Evolutionary conservation across 2,329 filamentous ascomycete species (phyloP).

Genomic region (Sporothrix phasma): DNA sequence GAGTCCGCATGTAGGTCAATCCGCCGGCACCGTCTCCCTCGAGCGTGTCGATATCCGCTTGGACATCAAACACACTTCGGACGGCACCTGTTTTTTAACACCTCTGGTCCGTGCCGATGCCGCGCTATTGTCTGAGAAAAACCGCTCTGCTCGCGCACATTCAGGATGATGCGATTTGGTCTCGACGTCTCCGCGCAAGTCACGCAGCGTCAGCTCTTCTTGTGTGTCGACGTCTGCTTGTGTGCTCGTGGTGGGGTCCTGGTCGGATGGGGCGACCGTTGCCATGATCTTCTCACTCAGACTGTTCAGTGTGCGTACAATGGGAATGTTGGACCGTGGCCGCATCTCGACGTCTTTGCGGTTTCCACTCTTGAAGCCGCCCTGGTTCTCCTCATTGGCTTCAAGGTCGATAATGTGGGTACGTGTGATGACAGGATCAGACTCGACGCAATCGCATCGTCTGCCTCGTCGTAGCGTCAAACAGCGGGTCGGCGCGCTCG

Average conservation of each 20-base stretch:
- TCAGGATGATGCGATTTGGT: slow-evolving; percentile 73
- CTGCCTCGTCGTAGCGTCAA: slow-evolving; percentile 72
- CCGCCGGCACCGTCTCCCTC: slow-evolving; percentile 39
- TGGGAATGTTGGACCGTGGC: slow-evolving; percentile 70
- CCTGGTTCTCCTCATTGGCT: slow-evolving; percentile 91
- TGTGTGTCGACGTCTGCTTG: slow-evolving; percentile 65
- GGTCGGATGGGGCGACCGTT: slow-evolving; percentile 70
- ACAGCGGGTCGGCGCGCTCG: slow-evolving; percentile 65
- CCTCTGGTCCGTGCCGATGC: slow-evolving; percentile 34
- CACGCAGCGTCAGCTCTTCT: slow-evolving; percentile 64
- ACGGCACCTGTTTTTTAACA: slow-evolving; percentile 61
- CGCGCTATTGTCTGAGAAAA: slow-evolving; percentile 57
- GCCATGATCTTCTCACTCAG: slow-evolving; percentile 90
- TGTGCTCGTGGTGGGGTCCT: slow-evolving; percentile 53
- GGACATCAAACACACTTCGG: slow-evolving; percentile 56
- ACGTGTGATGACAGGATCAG: slow-evolving; percentile 55
- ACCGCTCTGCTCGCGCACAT: slow-evolving; percentile 77
- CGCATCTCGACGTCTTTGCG: slow-evolving; percentile 85
- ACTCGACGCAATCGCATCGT: slow-evolving; percentile 48
- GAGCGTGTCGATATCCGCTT: slow-evolving; percentile 48
- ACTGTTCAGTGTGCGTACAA: slow-evolving; percentile 79
- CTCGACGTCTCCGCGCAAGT: slow-evolving; percentile 64
- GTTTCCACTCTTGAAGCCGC: slow-evolving; percentile 71
- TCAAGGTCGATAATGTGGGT: slow-evolving; percentile 87
- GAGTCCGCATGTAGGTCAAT: slow-evolving; percentile 54